phyloP scores from a whole-genome alignment of 306 rosid species.

The Quercus ilex region DNA sequence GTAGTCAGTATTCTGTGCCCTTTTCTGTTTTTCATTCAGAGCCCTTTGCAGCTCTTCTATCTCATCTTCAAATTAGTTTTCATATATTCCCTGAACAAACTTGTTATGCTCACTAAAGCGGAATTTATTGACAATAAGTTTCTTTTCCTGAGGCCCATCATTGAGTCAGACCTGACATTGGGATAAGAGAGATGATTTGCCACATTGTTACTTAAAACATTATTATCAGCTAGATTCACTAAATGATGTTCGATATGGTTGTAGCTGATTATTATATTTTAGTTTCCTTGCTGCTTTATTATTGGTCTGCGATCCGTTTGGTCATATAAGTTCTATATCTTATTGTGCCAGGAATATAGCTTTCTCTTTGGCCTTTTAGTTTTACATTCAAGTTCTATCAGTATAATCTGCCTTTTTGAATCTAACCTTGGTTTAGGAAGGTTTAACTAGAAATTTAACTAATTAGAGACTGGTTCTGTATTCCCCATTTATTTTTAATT shows the following conservation, averaged over 20 bases:
- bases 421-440: neutral
- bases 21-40: neutral
- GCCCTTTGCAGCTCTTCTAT: neutral
- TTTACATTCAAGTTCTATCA: neutral
- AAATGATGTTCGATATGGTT: neutral
- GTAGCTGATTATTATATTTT: neutral
- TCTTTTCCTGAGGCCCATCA: neutral
- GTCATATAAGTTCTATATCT: neutral
- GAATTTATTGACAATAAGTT: too few species aligned
- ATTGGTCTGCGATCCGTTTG: neutral
- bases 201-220: too few species aligned
- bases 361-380: neutral
- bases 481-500: neutral
- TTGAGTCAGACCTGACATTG: neutral
- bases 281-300: neutral
- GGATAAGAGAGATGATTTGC: too few species aligned
- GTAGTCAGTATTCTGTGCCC: neutral
- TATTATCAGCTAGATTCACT: neutral
- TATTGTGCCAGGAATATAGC: neutral
- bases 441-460: neutral
- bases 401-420: neutral
- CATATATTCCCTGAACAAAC: neutral
- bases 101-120: neutral
- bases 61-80: neutral
- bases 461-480: neutral